These are phyloP conservation scores for Lolium rigidum DNA, from an alignment of 176 grass and related monocot species.

Conservation along the genomic window DNA sequence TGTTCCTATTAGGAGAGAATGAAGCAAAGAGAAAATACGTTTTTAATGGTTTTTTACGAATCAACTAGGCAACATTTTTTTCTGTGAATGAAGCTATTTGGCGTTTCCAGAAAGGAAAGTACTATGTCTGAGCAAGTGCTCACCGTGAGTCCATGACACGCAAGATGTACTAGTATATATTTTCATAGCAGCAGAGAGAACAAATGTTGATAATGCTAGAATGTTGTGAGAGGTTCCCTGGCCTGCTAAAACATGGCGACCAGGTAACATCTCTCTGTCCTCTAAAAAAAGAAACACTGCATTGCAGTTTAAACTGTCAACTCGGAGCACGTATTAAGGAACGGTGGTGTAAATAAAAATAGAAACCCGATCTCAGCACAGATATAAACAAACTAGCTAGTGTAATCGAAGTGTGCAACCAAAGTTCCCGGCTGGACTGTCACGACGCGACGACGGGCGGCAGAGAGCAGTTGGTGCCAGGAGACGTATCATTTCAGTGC, in stretches of 20 bases:
- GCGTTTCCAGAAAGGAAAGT: neutral
- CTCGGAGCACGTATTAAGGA: neutral
- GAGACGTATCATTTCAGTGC: conserved; percentile 25
- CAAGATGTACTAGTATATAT: neutral
- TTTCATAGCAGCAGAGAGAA: conserved; percentile 1
- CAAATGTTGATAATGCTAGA: neutral
- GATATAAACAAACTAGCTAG: neutral
- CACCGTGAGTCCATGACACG: neutral
- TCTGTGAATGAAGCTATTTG: neutral
- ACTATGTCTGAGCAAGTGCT: neutral
- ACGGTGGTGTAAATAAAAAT: neutral
- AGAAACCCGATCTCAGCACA: neutral
- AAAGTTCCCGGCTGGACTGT: neutral
- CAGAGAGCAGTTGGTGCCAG: neutral
- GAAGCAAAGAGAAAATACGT: too few species aligned
- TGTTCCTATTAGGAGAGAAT: too few species aligned
- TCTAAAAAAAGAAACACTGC: neutral
- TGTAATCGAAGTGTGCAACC: neutral
- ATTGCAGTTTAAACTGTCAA: neutral
- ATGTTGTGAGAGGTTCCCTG: neutral
- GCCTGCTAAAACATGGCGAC: neutral
- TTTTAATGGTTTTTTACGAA: neutral
- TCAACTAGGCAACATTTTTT: neutral
- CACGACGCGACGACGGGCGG: neutral
- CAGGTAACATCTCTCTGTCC: neutral